Evolutionary conservation across 371 early-diverging fungal genomes (phyloP), one percentile per base, ranked within the genome.

Genomic region (Rhizopus stolonifer): DNA sequence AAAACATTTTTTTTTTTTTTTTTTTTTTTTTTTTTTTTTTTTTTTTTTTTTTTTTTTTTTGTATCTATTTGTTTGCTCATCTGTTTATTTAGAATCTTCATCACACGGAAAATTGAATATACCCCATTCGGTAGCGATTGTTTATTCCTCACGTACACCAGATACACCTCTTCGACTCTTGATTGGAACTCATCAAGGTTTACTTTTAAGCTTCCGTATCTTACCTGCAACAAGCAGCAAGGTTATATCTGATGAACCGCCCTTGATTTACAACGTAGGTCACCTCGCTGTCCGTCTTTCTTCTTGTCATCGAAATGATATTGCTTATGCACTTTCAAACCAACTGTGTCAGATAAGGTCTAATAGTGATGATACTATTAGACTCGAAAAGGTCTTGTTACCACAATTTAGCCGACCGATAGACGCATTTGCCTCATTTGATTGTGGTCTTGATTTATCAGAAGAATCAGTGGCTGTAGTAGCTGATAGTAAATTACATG

Each of bases 301-400:
- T 7, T 13, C 29, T 14, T 40, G 6, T 13, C 36, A 50, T 9
- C 13, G 6, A 14, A 31, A 2, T 3, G 8, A 56, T 23, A 33
- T 39, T 19, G 21, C 60, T 9, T 62, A 67, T 38, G 67, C 60
- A 7, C 19, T 64, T 24, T 70, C 58, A 6, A 62, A 62, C 6
- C 55, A 50, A 11, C 21, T 70, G 7, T 70, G 71, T 67, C 55
- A 47, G 10, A 38, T 70, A 3, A 25, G 48, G 26, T 64, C 56
- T 34, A 46, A 25, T 23, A 34, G 34, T 3, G 45, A 23, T 7
- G 32, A 56, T 4, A 7, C 38, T 2, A 17, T 70, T 9, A 33
- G 48, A n/a, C 40, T 64, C 14, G 71, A 70, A 4, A 53, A 46
- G 3, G 42, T 67, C 10, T 31, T 67, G 13, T 9, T 62, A 17